phyloP scores from a whole-genome alignment of 306 rosid species.

The Nissolia schottii region DNA sequence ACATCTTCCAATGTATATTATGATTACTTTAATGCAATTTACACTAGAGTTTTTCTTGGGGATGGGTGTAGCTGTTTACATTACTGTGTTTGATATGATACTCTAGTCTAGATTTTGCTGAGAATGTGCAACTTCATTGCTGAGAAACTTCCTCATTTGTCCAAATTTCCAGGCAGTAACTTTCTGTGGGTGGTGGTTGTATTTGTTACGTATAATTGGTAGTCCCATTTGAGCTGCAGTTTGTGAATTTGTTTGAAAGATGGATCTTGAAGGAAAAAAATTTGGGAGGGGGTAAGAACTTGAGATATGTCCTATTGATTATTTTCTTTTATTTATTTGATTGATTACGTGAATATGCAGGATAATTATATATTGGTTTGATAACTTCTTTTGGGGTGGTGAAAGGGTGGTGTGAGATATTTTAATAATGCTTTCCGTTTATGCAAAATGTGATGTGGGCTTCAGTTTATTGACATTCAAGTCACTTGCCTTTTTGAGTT shows the following conservation, averaged over 20 bases:
- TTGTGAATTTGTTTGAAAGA: slow-evolving; percentile 12
- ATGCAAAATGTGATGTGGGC: too few species aligned
- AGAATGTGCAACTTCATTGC: neutral
- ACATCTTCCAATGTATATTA: neutral
- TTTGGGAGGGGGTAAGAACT: slow-evolving; percentile 30
- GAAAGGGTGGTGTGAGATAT: too few species aligned
- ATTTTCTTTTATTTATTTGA: neutral
- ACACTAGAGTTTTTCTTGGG: too few species aligned
- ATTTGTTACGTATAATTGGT: neutral
- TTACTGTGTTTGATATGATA: neutral
- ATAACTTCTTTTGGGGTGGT: too few species aligned
- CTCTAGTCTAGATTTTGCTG: neutral
- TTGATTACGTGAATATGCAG: neutral
- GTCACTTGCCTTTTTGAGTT: too few species aligned
- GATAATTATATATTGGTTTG: neutral
- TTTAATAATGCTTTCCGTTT: too few species aligned
- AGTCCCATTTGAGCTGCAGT: slow-evolving; percentile 2
- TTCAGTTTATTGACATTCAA: too few species aligned
- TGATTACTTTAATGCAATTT: too few species aligned
- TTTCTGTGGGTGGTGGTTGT: neutral
- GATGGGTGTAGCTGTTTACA: neutral
- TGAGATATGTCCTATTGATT: neutral
- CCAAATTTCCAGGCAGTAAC: slow-evolving; percentile 9
- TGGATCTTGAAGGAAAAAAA: slow-evolving; percentile 24
- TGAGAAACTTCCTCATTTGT: slow-evolving; percentile 9